These are phyloP conservation scores for Emergomyces orientalis DNA, from an alignment of 2,329 filamentous ascomycete genomes.

Conservation along the genomic window DNA sequence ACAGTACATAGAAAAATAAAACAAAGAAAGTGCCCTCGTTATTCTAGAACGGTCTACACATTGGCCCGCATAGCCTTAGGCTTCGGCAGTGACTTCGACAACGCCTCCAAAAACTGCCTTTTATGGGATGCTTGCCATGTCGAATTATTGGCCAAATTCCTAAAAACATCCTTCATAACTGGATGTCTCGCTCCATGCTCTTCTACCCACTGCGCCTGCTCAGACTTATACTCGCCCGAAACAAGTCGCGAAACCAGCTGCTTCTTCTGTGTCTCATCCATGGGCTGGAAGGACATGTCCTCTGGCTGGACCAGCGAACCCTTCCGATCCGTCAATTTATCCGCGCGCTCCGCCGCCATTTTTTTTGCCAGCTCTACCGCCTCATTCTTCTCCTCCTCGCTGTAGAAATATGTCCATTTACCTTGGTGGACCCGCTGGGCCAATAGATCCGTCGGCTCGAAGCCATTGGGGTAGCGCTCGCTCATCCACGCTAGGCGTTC, in stretches of 20 bases:
- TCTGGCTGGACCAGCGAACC: constrained; percentile 31
- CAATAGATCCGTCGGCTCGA: constrained; percentile 29
- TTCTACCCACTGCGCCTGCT: constrained; percentile 13
- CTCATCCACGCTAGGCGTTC: constrained; percentile 30
- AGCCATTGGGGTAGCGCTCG: constrained; percentile 28
- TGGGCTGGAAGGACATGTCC: constrained; percentile 22
- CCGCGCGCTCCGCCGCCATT: constrained; percentile 26
- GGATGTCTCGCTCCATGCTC: constrained; percentile 14
- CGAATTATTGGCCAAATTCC: constrained; percentile 33
- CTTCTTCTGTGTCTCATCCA: constrained; percentile 22
- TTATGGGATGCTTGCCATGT: constrained; percentile 33
- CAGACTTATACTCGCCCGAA: constrained; percentile 25
- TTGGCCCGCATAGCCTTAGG: constrained; percentile 8
- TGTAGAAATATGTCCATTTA: constrained; percentile 31
- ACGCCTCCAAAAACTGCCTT: constrained; percentile 30
- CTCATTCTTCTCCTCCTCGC: constrained; percentile 29
- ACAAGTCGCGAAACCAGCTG: constrained; percentile 26
- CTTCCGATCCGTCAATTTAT: constrained; percentile 29
- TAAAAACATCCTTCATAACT: constrained; percentile 26
- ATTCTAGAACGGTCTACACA: background rate
- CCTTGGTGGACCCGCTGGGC: constrained; percentile 30
- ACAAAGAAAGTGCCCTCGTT: background rate
- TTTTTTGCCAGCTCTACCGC: constrained; percentile 29
- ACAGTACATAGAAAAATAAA: background rate
- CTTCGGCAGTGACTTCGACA: constrained; percentile 28